Percentiles rank a stretch among this genome's conserved stretches.
Evolutionary conservation across 2,329 filamentous ascomycete genomes (phyloP).

Genomic region (Sclerotinia trifoliorum): DNA sequence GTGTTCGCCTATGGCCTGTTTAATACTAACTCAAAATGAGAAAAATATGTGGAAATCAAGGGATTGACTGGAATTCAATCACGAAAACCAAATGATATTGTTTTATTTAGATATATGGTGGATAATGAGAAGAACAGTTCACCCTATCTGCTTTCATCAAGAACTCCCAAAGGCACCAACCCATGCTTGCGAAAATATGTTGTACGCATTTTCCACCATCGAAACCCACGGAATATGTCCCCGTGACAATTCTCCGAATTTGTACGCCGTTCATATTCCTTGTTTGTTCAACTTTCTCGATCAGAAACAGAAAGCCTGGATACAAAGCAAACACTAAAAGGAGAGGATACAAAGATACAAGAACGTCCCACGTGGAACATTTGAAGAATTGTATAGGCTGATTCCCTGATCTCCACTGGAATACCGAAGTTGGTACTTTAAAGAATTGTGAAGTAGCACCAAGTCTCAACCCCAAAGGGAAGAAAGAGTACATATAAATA

Average conservation of each 20-base stretch:
- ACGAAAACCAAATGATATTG: neutral
- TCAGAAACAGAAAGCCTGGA: neutral
- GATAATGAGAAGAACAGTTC: neutral
- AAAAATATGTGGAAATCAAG: neutral
- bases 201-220: neutral
- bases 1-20: neutral
- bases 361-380: neutral
- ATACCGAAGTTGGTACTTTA: neutral
- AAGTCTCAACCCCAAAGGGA: neutral
- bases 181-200: neutral
- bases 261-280: neutral
- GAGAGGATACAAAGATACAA: neutral
- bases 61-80: neutral
- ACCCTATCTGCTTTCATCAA: neutral
- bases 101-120: neutral
- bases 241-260: constrained; percentile 4
- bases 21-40: neutral
- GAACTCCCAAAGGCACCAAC: neutral
- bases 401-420: neutral
- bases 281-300: neutral
- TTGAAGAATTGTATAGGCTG: constrained; percentile 6
- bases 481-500: neutral
- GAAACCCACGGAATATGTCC: neutral
- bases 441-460: neutral
- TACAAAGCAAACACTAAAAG: neutral